A percentile compares a stretch with the other conserved stretches of the same genome.
Conservation (phyloP, 805 yeast genomes). For the Schizosaccharomyces cryophilus region DNA sequence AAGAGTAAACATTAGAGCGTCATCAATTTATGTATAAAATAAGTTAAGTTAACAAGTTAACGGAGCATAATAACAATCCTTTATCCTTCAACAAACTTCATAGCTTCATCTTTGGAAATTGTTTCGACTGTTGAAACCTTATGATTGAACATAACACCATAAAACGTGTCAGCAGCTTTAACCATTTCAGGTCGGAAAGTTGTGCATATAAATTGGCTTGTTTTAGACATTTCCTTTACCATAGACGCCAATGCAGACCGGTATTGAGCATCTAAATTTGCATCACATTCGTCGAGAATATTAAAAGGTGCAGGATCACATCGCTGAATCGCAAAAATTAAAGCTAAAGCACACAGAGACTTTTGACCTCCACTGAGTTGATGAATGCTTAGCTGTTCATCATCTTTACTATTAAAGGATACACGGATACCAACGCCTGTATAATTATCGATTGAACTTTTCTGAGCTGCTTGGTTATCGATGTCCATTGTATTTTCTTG, state of each 20-base stretch:
- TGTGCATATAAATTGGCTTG: conserved; percentile 83
- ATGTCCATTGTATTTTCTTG: conserved; percentile 11
- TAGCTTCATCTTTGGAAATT: conserved; percentile 47
- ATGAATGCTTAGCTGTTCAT: conserved; percentile 70
- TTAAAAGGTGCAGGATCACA: conserved; percentile 96
- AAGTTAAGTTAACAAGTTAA: too few species aligned
- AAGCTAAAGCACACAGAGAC: conserved; percentile 83
- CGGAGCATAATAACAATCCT: not conserved
- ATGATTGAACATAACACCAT: conserved; percentile 64
- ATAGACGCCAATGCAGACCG: conserved; percentile 64
- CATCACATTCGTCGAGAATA: conserved; percentile 88
- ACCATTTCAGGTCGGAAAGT: conserved; percentile 88
- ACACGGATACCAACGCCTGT: conserved; percentile 68
- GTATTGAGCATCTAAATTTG: conserved; percentile 79
- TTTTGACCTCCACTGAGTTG: conserved; percentile 94
- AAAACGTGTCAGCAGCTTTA: conserved; percentile 62
- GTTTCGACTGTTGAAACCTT: conserved; percentile 58
- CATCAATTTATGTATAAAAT: too few species aligned
- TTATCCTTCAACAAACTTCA: conserved; percentile 41
- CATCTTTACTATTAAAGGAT: conserved; percentile 62
- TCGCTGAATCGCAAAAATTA: conserved; percentile 76
- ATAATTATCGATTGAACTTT: conserved; percentile 27
- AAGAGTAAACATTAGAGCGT: too few species aligned
- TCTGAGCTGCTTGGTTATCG: conserved; percentile 5
- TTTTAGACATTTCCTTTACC: conserved; percentile 35